These are phyloP conservation scores for Talaromyces islandicus DNA, from an alignment of 2,329 filamentous ascomycete genomes.

Conservation along the genomic window DNA sequence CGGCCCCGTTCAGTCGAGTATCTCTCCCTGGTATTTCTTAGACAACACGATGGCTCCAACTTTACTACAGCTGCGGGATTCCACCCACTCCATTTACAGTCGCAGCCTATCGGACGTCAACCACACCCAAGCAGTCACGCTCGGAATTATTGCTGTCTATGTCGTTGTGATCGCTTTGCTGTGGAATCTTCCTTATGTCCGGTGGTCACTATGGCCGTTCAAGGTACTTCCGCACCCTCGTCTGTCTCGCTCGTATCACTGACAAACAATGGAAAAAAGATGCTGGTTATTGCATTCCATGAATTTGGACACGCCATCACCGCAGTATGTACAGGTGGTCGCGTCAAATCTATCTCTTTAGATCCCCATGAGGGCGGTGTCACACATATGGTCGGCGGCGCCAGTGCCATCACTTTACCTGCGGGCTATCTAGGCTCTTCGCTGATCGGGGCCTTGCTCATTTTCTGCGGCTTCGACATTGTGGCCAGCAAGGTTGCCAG, in stretches of 20 bases:
- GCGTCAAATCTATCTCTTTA: slow-evolving; percentile 67
- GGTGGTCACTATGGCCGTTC: slow-evolving; percentile 72
- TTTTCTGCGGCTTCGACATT: slow-evolving; percentile 75
- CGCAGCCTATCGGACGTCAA: slow-evolving; percentile 55
- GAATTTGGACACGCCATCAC: slow-evolving; percentile 71
- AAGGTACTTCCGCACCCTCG: slow-evolving; percentile 49
- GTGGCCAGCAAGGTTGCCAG: slow-evolving; percentile 75
- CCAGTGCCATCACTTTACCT: slow-evolving; percentile 64
- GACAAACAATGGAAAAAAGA: no score
- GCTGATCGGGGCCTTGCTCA: slow-evolving; percentile 69
- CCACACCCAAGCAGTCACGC: slow-evolving; percentile 63
- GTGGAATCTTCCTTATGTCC: slow-evolving; percentile 75
- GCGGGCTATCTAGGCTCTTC: slow-evolving; percentile 74
- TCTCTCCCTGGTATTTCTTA: neutral
- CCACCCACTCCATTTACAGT: slow-evolving; percentile 28
- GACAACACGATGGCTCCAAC: slow-evolving; percentile 5
- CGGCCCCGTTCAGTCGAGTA: neutral
- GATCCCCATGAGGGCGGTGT: slow-evolving; percentile 73
- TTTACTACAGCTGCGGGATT: neutral
- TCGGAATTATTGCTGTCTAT: slow-evolving; percentile 66
- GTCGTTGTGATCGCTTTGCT: slow-evolving; percentile 67
- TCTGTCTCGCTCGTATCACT: no score
- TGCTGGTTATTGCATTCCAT: slow-evolving; percentile 79
- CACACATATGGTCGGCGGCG: slow-evolving; percentile 70
- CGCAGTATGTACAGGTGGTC: slow-evolving; percentile 65